These are phyloP conservation scores for Kodamaea kakaduensis DNA, from an alignment of 805 yeast species.

Conservation along the genomic window DNA sequence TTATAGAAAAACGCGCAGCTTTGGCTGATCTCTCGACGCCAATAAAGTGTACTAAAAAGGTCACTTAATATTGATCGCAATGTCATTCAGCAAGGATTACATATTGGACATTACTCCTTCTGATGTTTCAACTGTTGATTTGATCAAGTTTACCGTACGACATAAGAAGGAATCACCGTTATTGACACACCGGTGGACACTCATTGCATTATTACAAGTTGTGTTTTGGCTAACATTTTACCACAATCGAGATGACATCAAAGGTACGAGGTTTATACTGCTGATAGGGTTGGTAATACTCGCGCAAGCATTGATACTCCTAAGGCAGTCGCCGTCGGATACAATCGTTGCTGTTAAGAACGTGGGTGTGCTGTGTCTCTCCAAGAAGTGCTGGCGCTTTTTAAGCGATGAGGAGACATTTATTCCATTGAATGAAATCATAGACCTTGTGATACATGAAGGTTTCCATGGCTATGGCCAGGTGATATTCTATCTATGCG, in stretches of 20 bases:
- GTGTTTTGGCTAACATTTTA: slow-evolving; percentile 1
- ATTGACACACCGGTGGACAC: slow-evolving; percentile 5
- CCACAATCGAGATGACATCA: background rate
- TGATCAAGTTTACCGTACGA: slow-evolving; percentile 19
- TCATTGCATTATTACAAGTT: slow-evolving; percentile 8
- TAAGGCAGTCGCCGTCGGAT: slow-evolving; percentile 39
- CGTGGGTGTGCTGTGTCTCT: slow-evolving; percentile 45
- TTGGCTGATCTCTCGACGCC: too few species aligned
- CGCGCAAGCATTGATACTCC: slow-evolving; percentile 13
- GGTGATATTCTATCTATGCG: slow-evolving; percentile 60
- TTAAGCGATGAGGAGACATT: slow-evolving; percentile 34
- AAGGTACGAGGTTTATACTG: too few species aligned
- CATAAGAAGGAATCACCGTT: slow-evolving; percentile 8
- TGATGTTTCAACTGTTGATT: slow-evolving; percentile 13
- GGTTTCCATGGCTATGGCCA: slow-evolving; percentile 64
- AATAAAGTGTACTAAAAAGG: too few species aligned
- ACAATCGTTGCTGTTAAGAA: slow-evolving; percentile 39
- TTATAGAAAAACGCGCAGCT: too few species aligned
- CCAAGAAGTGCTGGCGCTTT: slow-evolving; percentile 21
- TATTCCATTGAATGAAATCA: slow-evolving; percentile 52
- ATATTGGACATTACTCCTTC: slow-evolving; percentile 25
- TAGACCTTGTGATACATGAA: slow-evolving; percentile 70
- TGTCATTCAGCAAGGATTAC: slow-evolving; percentile 32
- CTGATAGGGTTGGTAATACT: slow-evolving; percentile 1
- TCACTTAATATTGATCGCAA: too few species aligned